Percentiles rank a stretch among this genome's conserved stretches.
These are phyloP conservation scores for Lactifluus piperatus DNA, from an alignment of 768 basidiomycete species.

Conservation along the genomic window DNA sequence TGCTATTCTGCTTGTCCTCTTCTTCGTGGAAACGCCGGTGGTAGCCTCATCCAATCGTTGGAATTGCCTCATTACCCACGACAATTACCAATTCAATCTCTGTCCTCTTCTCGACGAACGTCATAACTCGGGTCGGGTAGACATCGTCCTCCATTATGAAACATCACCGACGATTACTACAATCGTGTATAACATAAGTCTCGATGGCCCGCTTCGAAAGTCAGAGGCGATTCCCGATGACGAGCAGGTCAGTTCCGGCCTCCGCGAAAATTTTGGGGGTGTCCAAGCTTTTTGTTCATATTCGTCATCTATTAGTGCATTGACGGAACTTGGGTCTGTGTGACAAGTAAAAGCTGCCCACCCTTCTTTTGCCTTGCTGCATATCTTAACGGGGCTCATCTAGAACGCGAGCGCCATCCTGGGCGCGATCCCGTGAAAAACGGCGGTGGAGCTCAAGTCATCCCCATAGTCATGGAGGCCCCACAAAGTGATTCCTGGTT, in stretches of 20 bases:
- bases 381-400: neutral
- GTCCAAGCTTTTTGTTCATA: neutral
- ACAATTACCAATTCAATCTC: conserved; percentile 22
- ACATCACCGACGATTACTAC: conserved; percentile 27
- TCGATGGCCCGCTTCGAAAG: conserved; percentile 23
- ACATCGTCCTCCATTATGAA: conserved; percentile 18
- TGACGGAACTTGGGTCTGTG: conserved; percentile 17
- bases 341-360: conserved; percentile 11
- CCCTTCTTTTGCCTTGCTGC: neutral
- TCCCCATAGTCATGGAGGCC: conserved; percentile 3
- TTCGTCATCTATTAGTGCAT: conserved; percentile 7
- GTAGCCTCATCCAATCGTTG: neutral
- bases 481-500: neutral
- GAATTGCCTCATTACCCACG: conserved; percentile 2
- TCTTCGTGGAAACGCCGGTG: neutral
- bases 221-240: conserved; percentile 20
- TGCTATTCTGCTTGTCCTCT: neutral
- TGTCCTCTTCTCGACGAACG: conserved; percentile 25
- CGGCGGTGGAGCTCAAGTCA: neutral
- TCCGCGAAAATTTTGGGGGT: neutral
- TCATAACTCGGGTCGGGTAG: conserved; percentile 17
- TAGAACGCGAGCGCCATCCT: conserved; percentile 4
- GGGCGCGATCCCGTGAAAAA: conserved; percentile 2
- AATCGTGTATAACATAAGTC: conserved; percentile 24
- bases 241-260: conserved; percentile 24